Evolutionary conservation across 2,329 filamentous ascomycete species (phyloP).

Genomic region (Podosphaera fusca): DNA sequence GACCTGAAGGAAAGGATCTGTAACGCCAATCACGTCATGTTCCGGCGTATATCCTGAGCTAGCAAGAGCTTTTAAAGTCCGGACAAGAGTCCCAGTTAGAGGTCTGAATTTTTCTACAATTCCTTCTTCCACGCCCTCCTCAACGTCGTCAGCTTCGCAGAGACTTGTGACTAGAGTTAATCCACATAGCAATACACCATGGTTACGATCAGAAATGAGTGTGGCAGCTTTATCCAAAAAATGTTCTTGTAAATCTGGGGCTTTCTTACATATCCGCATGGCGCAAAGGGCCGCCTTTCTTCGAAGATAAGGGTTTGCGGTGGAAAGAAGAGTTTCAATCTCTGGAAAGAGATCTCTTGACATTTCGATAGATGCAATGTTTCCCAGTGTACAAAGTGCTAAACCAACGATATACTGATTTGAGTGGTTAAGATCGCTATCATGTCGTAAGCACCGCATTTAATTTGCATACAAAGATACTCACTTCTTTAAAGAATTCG

Average conservation of each 20-base stretch:
- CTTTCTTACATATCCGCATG: slow-evolving; percentile 96
- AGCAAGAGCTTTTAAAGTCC: slow-evolving; percentile 75
- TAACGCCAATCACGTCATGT: slow-evolving; percentile 94
- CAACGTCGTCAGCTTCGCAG: slow-evolving; percentile 73
- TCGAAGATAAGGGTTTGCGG: slow-evolving; percentile 92
- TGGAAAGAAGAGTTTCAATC: slow-evolving; percentile 77
- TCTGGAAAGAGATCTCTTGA: slow-evolving; percentile 90
- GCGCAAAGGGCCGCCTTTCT: slow-evolving; percentile 95
- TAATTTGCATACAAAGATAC: neutral
- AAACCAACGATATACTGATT: slow-evolving; percentile 98
- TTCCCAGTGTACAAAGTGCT: slow-evolving; percentile 84
- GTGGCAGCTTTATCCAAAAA: slow-evolving; percentile 85
- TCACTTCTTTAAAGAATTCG: slow-evolving; percentile 94
- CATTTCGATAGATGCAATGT: slow-evolving; percentile 97
- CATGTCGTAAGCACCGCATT: neutral
- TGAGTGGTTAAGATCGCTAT: slow-evolving; percentile 79
- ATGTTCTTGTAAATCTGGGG: slow-evolving; percentile 90
- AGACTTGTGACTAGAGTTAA: slow-evolving; percentile 76
- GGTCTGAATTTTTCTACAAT: slow-evolving; percentile 80
- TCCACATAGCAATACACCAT: slow-evolving; percentile 82
- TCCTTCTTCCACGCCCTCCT: slow-evolving; percentile 58
- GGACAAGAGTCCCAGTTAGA: slow-evolving; percentile 64
- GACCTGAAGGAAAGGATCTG: slow-evolving; percentile 91
- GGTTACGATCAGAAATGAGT: slow-evolving; percentile 77
- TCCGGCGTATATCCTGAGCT: slow-evolving; percentile 93